Conservation (phyloP, 2,329 filamentous ascomycete genomes). For the Ceratocystis cacaofunesta region DNA sequence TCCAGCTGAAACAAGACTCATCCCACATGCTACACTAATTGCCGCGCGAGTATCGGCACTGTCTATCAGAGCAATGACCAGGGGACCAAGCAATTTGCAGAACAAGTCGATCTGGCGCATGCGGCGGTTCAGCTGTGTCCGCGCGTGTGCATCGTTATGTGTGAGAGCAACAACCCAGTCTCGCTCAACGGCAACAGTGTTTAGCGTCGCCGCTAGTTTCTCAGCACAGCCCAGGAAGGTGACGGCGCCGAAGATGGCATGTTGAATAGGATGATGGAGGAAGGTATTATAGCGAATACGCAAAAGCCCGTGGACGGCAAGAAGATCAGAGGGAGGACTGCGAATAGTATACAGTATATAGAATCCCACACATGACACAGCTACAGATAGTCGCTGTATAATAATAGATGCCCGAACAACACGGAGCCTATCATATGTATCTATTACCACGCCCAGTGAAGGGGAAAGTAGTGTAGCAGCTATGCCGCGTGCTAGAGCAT, state of each 20-base stretch:
- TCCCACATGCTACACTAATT: conserved; percentile 33
- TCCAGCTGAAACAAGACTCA: conserved; percentile 34
- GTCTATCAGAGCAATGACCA: conserved; percentile 40
- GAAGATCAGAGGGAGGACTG: background rate
- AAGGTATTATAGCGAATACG: too few relatives aligned
- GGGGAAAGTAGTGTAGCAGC: conserved; percentile 45
- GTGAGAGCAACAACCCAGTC: conserved; percentile 47
- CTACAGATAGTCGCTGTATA: conserved; percentile 31
- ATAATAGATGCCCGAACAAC: conserved; percentile 37
- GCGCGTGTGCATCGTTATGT: conserved; percentile 4
- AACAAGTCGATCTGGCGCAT: conserved; percentile 48
- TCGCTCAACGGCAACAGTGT: conserved; percentile 52
- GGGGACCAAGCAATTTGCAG: conserved; percentile 43
- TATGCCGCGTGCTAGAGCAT: conserved; percentile 45
- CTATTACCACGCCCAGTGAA: conserved; percentile 43
- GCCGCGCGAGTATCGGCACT: conserved; percentile 32
- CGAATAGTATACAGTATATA: conserved; percentile 23
- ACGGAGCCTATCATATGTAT: conserved; percentile 35
- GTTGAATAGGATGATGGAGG: background rate
- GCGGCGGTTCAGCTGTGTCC: conserved; percentile 35
- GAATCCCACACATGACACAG: conserved; percentile 33
- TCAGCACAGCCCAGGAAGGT: conserved; percentile 50
- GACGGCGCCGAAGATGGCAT: conserved; percentile 24
- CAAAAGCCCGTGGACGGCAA: too few relatives aligned
- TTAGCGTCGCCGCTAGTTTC: conserved; percentile 50